phyloP scores from a whole-genome alignment of 2,329 filamentous ascomycete genomes.

The Camillea tinctor region DNA sequence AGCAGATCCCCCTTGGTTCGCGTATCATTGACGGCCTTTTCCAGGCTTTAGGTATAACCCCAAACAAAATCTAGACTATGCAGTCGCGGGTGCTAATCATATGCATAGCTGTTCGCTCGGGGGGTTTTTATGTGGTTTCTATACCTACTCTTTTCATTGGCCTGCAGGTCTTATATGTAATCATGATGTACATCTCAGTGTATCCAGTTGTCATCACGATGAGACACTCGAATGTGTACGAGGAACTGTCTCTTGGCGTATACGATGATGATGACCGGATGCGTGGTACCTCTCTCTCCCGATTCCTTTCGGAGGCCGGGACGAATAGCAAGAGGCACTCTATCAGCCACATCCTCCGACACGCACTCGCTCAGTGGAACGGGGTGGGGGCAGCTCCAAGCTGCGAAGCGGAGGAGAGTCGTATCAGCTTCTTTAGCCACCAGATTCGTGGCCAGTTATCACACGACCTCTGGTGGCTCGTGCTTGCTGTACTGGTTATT shows the following conservation, averaged over 20 bases:
- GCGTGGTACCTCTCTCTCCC: slow-evolving; percentile 7
- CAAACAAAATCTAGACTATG: background rate
- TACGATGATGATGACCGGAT: slow-evolving; percentile 31
- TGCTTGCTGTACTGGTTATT: slow-evolving; percentile 59
- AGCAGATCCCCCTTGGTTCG: slow-evolving; percentile 49
- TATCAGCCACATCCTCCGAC: slow-evolving; percentile 21
- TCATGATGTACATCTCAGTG: slow-evolving; percentile 51
- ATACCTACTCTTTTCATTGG: slow-evolving; percentile 53
- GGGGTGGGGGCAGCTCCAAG: slow-evolving; percentile 27
- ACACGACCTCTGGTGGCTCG: slow-evolving; percentile 65
- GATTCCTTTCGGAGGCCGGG: slow-evolving; percentile 15
- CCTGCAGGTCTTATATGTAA: slow-evolving; percentile 46
- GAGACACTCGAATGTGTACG: slow-evolving; percentile 61
- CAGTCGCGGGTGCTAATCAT: slow-evolving; percentile 8
- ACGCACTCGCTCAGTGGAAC: slow-evolving; percentile 26
- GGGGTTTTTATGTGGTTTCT: slow-evolving; percentile 64
- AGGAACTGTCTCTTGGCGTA: slow-evolving; percentile 56
- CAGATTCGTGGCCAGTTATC: slow-evolving; percentile 61
- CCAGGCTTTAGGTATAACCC: slow-evolving; percentile 53
- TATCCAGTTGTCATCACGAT: slow-evolving; percentile 51
- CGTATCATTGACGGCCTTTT: slow-evolving; percentile 65
- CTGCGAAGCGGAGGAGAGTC: slow-evolving; percentile 33
- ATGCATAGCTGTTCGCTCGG: slow-evolving; percentile 56
- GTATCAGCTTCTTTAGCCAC: slow-evolving; percentile 50
- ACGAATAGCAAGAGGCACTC: slow-evolving; percentile 11